phyloP scores from a whole-genome alignment of 192 early-diverging fungal genomes.

The Coemansia brasiliensis region DNA sequence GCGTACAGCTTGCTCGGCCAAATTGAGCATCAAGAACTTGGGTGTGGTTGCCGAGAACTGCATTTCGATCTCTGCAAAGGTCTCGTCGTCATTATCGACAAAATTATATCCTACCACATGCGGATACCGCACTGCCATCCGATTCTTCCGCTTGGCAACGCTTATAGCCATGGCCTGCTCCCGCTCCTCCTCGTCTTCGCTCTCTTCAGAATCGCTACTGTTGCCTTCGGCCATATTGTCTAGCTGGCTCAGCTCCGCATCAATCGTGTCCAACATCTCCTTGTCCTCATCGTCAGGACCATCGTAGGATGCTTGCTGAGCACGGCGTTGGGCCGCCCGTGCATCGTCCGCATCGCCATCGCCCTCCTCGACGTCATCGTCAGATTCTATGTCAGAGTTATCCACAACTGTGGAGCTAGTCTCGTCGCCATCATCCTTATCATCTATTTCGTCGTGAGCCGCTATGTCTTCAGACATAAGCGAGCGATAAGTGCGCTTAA shows the following conservation, averaged over 20 bases:
- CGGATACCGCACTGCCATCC: constrained; percentile 58
- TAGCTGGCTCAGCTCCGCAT: constrained; percentile 51
- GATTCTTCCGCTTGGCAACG: constrained; percentile 34
- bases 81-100: constrained; percentile 34
- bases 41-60: constrained; percentile 85
- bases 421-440: constrained; percentile 27
- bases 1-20: constrained; percentile 78
- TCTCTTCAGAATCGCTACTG: constrained; percentile 38
- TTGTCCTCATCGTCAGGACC: constrained; percentile 86
- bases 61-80: constrained; percentile 61
- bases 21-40: constrained; percentile 91
- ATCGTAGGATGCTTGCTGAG: constrained; percentile 75
- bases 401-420: constrained; percentile 20
- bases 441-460: constrained; percentile 19
- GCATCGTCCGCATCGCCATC: constrained; percentile 75
- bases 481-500: constrained; percentile 63
- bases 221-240: constrained; percentile 20
- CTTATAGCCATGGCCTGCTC: constrained; percentile 29
- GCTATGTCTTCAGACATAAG: constrained; percentile 50
- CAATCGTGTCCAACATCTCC: constrained; percentile 49
- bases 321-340: constrained; percentile 60
- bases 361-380: constrained; percentile 54
- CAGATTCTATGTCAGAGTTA: constrained; percentile 42
- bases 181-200: constrained; percentile 50
- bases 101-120: constrained; percentile 65